A percentile compares a stretch with the other conserved stretches of the same genome.
Conservation (phyloP, 306 rosid genomes). For the Pachyrhizus erosus region DNA sequence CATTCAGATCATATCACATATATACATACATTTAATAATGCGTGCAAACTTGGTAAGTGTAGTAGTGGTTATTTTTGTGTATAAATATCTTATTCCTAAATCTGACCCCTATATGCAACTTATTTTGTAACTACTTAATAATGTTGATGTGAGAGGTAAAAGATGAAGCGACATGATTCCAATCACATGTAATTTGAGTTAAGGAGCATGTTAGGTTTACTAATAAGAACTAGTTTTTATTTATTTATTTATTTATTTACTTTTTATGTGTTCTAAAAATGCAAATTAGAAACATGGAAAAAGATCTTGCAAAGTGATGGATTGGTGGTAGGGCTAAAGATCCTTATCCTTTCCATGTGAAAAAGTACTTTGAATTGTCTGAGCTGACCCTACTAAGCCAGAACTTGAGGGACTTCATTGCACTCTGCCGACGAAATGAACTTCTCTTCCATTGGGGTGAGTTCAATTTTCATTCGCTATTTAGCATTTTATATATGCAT, state of each 20-base stretch:
- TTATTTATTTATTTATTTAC: not conserved
- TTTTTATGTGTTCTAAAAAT: not conserved
- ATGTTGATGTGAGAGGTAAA: not conserved
- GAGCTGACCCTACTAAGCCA: conserved; percentile 9
- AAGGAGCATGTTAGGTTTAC: not conserved
- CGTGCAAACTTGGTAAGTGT: not conserved
- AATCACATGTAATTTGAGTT: not conserved
- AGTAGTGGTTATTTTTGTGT: not conserved
- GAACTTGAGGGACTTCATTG: not conserved
- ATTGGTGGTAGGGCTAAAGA: conserved; percentile 29
- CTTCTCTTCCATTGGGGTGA: not conserved
- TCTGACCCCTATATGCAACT: not conserved
- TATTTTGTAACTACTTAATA: not conserved
- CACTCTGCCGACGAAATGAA: conserved; percentile 45
- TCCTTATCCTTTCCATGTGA: conserved; percentile 37
- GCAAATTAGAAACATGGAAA: conserved; percentile 30
- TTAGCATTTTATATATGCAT: not conserved
- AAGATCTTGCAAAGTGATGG: not conserved
- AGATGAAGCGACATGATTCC: not conserved
- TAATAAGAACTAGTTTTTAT: not conserved
- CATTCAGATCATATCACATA: not conserved
- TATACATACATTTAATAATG: not conserved
- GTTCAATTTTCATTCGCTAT: not conserved
- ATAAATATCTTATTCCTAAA: not conserved
- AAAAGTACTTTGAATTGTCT: conserved; percentile 11